Conservation (phyloP, 2,329 filamentous ascomycete species). For the Neodidymelliopsis sp. region DNA sequence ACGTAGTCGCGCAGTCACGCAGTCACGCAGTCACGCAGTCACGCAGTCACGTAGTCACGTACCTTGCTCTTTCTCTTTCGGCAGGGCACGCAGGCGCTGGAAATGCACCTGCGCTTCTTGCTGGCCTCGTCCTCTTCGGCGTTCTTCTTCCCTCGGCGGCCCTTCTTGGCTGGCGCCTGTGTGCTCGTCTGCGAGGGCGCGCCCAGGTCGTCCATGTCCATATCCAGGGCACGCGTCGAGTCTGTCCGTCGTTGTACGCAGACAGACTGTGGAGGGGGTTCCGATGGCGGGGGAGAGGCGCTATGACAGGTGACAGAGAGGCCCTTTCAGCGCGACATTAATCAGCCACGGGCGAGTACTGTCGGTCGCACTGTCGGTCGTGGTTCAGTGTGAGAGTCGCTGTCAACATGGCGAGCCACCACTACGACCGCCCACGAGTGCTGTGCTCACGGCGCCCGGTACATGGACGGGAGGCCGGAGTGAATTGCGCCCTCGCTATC, state of each 20-base stretch:
- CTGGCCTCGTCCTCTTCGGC: conserved; percentile 48
- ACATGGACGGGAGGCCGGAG: conserved; percentile 17
- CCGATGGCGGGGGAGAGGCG: conserved; percentile 26
- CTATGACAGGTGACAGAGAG: conserved; percentile 14
- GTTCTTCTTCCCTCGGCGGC: conserved; percentile 45
- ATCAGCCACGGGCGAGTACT: conserved; percentile 28
- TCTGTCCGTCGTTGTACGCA: conserved; percentile 16
- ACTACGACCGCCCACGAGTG: conserved; percentile 8
- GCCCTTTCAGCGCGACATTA: conserved; percentile 28
- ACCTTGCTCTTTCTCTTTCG: conserved; percentile 53
- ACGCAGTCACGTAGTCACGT: conserved; percentile 26
- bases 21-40: too few species aligned
- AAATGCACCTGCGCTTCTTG: conserved; percentile 55
- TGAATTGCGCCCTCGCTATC: conserved; percentile 5
- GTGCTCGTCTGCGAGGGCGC: conserved; percentile 12
- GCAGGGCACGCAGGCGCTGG: conserved; percentile 51
- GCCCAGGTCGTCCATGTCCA: conserved; percentile 12
- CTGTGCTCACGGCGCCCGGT: conserved; percentile 14
- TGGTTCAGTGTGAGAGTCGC: conserved; percentile 17
- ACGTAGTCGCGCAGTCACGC: conserved; percentile 4
- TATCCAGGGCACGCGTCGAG: conserved; percentile 23
- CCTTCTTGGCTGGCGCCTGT: conserved; percentile 40
- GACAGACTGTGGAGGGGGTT: conserved; percentile 27
- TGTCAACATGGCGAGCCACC: conserved; percentile 30
- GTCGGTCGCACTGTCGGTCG: conserved; percentile 19